These are phyloP conservation scores for Tribonema minus DNA, from an alignment of 108 stramenopile genomes.

Conservation along the genomic window DNA sequence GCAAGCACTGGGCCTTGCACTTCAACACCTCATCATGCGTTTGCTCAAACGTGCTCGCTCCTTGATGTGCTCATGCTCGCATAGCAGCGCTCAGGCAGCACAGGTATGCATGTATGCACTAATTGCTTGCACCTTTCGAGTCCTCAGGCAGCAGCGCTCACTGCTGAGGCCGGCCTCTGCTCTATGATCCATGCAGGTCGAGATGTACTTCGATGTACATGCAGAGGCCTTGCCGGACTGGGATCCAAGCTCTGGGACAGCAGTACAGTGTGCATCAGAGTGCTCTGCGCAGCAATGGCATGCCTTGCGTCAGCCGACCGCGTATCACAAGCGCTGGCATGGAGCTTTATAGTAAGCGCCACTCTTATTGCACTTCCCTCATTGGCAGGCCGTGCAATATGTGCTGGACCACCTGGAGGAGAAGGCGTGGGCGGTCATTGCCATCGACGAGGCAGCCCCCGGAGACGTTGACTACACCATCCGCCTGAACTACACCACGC, in stretches of 20 bases:
- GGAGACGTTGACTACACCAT: conserved; percentile 53
- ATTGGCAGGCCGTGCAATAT: conserved; percentile 42
- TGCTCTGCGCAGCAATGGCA: too few relatives aligned
- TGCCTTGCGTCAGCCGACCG: too few relatives aligned
- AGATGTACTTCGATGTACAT: neutral
- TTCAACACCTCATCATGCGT: too few relatives aligned
- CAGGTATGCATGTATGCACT: too few relatives aligned
- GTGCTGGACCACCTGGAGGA: conserved; percentile 54
- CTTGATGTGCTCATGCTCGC: too few relatives aligned
- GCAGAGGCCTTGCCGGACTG: neutral
- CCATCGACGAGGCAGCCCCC: conserved; percentile 15
- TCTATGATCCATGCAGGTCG: too few relatives aligned
- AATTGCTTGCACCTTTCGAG: too few relatives aligned
- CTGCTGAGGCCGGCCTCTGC: too few relatives aligned
- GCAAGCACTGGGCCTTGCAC: too few relatives aligned
- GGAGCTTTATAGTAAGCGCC: neutral
- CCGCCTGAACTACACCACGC: conserved; percentile 59
- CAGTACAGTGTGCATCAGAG: neutral
- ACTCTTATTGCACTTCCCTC: neutral
- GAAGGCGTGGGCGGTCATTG: conserved; percentile 58
- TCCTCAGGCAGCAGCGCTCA: too few relatives aligned
- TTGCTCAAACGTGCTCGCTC: too few relatives aligned
- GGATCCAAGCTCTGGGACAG: neutral
- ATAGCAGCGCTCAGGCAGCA: too few relatives aligned
- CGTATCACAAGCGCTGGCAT: neutral